These are phyloP conservation scores for Kodamaea kaohsiungensis DNA, from an alignment of 805 yeast species.

Conservation along the genomic window DNA sequence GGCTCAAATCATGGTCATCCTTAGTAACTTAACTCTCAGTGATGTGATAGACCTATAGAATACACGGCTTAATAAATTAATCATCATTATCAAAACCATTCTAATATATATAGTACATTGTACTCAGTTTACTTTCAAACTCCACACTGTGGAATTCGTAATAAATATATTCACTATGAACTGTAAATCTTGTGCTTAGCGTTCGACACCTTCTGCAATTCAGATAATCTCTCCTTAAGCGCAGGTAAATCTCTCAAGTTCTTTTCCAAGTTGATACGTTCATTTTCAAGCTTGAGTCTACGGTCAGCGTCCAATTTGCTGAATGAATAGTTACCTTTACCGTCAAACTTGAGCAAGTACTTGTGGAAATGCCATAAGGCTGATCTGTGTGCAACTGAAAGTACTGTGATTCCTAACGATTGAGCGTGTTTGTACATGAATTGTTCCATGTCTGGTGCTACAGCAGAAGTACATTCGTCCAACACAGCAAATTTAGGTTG, in stretches of 20 bases:
- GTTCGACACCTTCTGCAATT: slow-evolving; percentile 55
- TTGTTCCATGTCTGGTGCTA: slow-evolving; percentile 86
- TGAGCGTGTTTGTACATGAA: slow-evolving; percentile 86
- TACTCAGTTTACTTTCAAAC: neutral
- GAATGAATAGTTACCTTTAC: slow-evolving; percentile 68
- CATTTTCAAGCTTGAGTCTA: slow-evolving; percentile 76
- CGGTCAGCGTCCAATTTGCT: slow-evolving; percentile 68
- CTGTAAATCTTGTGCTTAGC: slow-evolving; percentile 34
- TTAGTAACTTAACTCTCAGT: slow-evolving; percentile 9
- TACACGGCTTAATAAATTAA: neutral
- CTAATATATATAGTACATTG: neutral
- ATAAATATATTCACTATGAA: slow-evolving; percentile 3
- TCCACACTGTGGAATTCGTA: neutral
- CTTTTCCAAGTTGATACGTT: slow-evolving; percentile 68
- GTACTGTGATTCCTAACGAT: slow-evolving; percentile 71
- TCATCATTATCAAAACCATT: neutral
- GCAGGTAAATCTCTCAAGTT: slow-evolving; percentile 68
- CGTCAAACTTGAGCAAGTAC: slow-evolving; percentile 78
- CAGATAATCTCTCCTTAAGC: slow-evolving; percentile 64
- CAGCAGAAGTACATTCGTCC: slow-evolving; percentile 95
- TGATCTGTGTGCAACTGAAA: slow-evolving; percentile 91
- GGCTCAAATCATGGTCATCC: slow-evolving; percentile 71
- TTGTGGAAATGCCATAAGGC: slow-evolving; percentile 92
- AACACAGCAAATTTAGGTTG: slow-evolving; percentile 90
- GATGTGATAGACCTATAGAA: neutral